Evolutionary conservation across 495 filamentous ascomycete genomes (phyloP), one percentile per base, ranked within the genome.

Genomic region (Lepraria neglecta): DNA sequence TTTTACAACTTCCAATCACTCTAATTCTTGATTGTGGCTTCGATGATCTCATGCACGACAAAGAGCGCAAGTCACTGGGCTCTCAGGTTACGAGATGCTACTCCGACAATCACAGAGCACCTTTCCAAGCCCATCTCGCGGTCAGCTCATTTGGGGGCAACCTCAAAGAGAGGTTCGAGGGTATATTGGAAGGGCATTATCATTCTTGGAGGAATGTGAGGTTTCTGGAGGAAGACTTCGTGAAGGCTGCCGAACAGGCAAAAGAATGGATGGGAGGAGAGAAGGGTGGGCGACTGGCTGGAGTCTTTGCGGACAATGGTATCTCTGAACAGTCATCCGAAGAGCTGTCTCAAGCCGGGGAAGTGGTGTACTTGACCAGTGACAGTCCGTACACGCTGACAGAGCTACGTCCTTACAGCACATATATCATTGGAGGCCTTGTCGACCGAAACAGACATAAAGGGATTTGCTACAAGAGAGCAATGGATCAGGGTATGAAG

Each of bases 391-490:
- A 95, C 56, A 96, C 88, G 0, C 74, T 99, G 33, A 82, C 85
- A 1, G 77, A 86, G 51, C 80, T 97, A 28, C 88, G 89, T 72
- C 86, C 90, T 0, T 87, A 91, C 74, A 90, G 85, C 43, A 91
- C 82, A 48, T 99, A 99, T 69, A 88, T 99, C 42, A 88, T 99
- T 59, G 94, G 94, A 21, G 94, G 92, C 0, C 75, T 99, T 30
- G 95, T 99, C 28, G 94, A 99, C 70, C 88, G 87, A 74, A 99
- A 99, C 68, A 79, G 94, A 27, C 83, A 99, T 71, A 99, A 99
- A 73, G 92, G 88, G 1, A 75, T 96, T 14, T 97, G 94, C 76
- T 92, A 96, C 77, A 87, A 87, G 66, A 78, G 84, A 45, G 94
- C 95, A 0, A 76, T 78, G 56, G 82, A 87, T 44, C 77, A 78